Conservation (phyloP, 2,329 filamentous ascomycete genomes). For the Sporothrix sp. region DNA sequence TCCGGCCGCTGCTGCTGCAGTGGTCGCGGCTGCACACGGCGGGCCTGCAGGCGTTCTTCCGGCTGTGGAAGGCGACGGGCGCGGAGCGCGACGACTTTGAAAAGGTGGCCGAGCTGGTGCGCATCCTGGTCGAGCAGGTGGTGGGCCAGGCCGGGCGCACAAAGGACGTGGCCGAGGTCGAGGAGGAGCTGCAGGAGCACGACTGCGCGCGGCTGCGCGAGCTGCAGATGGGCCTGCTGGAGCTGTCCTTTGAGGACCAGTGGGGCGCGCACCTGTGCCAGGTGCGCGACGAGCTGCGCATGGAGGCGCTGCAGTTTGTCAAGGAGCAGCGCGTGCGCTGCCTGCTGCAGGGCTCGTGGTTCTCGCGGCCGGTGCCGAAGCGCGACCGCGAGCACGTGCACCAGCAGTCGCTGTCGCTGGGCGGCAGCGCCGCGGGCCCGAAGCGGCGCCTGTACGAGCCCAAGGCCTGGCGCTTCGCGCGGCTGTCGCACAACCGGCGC, state of each 20-base stretch:
- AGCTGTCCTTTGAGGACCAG: slow-evolving; percentile 84
- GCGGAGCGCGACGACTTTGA: slow-evolving; percentile 81
- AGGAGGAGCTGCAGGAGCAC: slow-evolving; percentile 79
- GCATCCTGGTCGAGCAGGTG: slow-evolving; percentile 82
- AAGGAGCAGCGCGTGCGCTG: slow-evolving; percentile 94
- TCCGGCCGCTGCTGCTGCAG: slow-evolving; percentile 78
- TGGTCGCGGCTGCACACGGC: slow-evolving; percentile 88
- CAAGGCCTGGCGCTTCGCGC: slow-evolving; percentile 69
- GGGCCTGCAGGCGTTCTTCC: slow-evolving; percentile 76
- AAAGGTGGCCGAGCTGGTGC: slow-evolving; percentile 83
- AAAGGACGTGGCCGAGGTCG: slow-evolving; percentile 76
- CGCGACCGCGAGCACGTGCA: slow-evolving; percentile 28
- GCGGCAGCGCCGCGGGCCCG: slow-evolving; percentile 17
- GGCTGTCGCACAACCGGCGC: slow-evolving; percentile 81
- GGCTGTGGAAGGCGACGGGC: slow-evolving; percentile 84
- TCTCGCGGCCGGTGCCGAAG: slow-evolving; percentile 43
- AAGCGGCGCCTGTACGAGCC: slow-evolving; percentile 35
- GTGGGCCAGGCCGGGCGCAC: slow-evolving; percentile 72
- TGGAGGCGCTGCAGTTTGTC: slow-evolving; percentile 90
- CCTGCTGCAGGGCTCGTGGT: slow-evolving; percentile 84
- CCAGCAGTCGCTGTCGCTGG: slow-evolving; percentile 32
- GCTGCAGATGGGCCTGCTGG: slow-evolving; percentile 86
- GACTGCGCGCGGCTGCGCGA: slow-evolving; percentile 70
- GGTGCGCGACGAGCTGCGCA: slow-evolving; percentile 81
- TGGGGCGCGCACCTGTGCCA: slow-evolving; percentile 87